Evolutionary conservation across 805 yeast genomes (phyloP), one percentile per base, ranked within the genome.

Genomic region (Teunomyces gatunensis): DNA sequence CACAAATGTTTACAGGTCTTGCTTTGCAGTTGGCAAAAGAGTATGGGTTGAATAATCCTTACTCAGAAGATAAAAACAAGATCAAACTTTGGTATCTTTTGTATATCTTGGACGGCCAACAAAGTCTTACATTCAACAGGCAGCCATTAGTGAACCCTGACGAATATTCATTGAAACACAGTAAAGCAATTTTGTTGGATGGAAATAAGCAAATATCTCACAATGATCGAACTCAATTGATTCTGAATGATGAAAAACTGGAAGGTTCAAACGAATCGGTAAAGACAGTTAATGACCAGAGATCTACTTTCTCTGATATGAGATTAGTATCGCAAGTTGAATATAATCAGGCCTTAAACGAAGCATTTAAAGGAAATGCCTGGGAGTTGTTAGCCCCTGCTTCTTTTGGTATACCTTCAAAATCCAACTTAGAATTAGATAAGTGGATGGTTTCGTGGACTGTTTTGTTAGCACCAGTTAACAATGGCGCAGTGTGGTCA

Each of bases 381-480:
- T 80, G 87, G 86, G 83, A 78, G 46, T 59, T 81, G 17, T 61
- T 84, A 34, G 69, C 79, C 0, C 89, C 89, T 0, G 68, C 81
- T 1, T 68, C 79, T 1, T 79, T 84, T 59, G 90, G 90, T 0
- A 72, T 84, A 7, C 89, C 89, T 0, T 84, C 86, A 58, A 79
- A 78, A 53, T 76, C 83, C 5, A 84, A 84, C 57, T 63, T 84
- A 47, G 87, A 83, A 48, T 64, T 84, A 32, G 90, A 84, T 57
- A 82, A 78, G 61, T 84, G 90, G 90, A 84, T 84, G 88, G 87
- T 84, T 4, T 83, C 84, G 17, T 84, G 90, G 90, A 82, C 90
- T 0, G 87, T 85, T 9, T 62, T 84, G 35, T 64, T 84, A 17
- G 79, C 86, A 3, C 86, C 87, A 1, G 74, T 80, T 42, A 74